phyloP scores from a whole-genome alignment of 768 basidiomycete species.

The Mrakia blollopis region DNA sequence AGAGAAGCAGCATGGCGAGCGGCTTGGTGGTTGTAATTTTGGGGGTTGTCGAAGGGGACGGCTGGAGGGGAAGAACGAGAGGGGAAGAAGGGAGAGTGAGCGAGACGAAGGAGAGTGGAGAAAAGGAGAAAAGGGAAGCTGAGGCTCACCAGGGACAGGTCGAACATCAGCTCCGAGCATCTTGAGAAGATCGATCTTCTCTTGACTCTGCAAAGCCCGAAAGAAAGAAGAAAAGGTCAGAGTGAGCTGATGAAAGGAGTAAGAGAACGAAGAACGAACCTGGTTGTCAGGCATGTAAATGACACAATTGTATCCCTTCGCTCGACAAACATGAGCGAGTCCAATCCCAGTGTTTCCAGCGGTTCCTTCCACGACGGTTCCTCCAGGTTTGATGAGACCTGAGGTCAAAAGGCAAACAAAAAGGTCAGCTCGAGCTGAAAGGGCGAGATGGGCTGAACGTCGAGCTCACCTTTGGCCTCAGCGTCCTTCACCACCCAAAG shows the following conservation, averaged over 20 bases:
- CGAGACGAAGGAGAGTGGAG: background rate
- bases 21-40: slow-evolving; percentile 96
- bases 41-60: slow-evolving; percentile 88
- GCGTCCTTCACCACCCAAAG: slow-evolving; percentile 81
- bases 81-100: background rate
- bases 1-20: slow-evolving; percentile 70
- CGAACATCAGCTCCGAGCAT: slow-evolving; percentile 98
- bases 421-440: background rate
- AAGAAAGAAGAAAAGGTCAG: slow-evolving; percentile 8
- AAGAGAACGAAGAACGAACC: slow-evolving; percentile 45
- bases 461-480: slow-evolving; percentile 69
- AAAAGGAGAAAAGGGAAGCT: background rate
- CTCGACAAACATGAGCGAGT: slow-evolving; percentile 73
- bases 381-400: slow-evolving; percentile 75
- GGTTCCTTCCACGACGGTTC: slow-evolving; percentile 95
- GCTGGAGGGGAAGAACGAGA: slow-evolving; percentile 47
- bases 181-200: slow-evolving; percentile 93
- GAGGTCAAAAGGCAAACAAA: background rate
- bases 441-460: background rate
- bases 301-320: slow-evolving; percentile 91
- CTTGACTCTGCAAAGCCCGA: slow-evolving; percentile 64
- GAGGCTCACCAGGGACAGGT: slow-evolving; percentile 67
- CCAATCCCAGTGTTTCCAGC: slow-evolving; percentile 98
- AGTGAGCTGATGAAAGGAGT: background rate
- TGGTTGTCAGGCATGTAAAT: slow-evolving; percentile 98